Base-by-base conservation (phyloP, 2,329 filamentous ascomycete species). In the Alternaria sp. region DNA sequence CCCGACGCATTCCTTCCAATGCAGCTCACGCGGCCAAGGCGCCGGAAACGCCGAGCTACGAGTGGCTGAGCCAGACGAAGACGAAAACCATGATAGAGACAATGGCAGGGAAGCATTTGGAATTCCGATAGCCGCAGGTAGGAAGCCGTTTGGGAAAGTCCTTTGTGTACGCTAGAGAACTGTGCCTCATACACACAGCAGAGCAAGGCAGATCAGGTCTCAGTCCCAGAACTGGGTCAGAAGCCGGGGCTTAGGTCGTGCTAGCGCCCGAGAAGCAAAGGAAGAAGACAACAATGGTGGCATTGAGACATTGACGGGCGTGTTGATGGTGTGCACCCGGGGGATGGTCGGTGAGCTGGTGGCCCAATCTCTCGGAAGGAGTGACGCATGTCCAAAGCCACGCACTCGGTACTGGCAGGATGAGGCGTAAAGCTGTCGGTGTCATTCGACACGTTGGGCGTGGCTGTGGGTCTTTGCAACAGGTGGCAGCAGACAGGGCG, bases 1-100 rank as follows among this genome's bases (percentile, higher is more conserved):
- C 64, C 62, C 59, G 61, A 58, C 51, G 51, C 30, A 56, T 64
- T 65, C 56, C 61, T 65, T 64, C 46, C 15, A 47, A 30, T 61
- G 51, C 17, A 36, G 54, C 23, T 30, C 47, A 54, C 46, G 50
- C 58, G 50, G 58, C 55, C 58, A 61, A 61, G 62, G 56, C 45
- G 57, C 50, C 61, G 61, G 57, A 57, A 19, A 15, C 21, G 56
- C 60, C 47, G 60, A 40, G 21, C 30, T 19, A 21, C 30, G 30
- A n/a, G 11, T 21, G 36, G 26, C 21, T 52, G 46, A n/a, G 12
- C 54, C 17, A 19, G 54, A 26, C 17, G 26, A 59, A 26, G 15
- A 28, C 45, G 12, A 15, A 10, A 52, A 49, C 23, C 13, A 28
- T 32, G 10, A 26, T 32, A n/a, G 25, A 12, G 25, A 49, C 17